Conservation (phyloP, 768 basidiomycete genomes). For the Tylopilus plumbeoviolaceoides region DNA sequence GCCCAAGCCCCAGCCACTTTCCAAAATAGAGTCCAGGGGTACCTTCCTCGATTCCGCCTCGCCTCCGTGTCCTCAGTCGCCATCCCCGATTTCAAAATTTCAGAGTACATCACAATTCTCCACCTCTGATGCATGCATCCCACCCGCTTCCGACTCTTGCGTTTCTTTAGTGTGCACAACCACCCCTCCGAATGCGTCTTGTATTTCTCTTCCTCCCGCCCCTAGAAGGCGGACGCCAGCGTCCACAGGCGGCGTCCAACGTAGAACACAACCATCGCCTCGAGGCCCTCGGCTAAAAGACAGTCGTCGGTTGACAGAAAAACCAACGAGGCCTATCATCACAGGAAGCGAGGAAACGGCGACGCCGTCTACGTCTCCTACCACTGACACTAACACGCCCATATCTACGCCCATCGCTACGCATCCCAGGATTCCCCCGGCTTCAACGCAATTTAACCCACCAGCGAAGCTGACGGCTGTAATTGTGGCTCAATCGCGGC, state of each 20-base stretch:
- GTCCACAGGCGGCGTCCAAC: slow-evolving; percentile 21
- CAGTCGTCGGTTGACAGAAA: slow-evolving; percentile 26
- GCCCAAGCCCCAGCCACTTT: slow-evolving; percentile 7
- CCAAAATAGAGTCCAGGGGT: slow-evolving; percentile 21
- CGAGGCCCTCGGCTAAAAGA: slow-evolving; percentile 29
- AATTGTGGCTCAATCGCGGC: slow-evolving; percentile 23
- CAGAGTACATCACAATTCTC: slow-evolving; percentile 20
- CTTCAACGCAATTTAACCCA: slow-evolving; percentile 25
- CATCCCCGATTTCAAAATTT: slow-evolving; percentile 25
- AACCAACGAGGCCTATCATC: slow-evolving; percentile 13
- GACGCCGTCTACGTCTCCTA: slow-evolving; percentile 15
- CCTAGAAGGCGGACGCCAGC: slow-evolving; percentile 23
- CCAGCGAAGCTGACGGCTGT: slow-evolving; percentile 29
- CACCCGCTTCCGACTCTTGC: slow-evolving; percentile 19
- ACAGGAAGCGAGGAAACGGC: not conserved
- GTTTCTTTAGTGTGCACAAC: slow-evolving; percentile 7
- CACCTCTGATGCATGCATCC: slow-evolving; percentile 1
- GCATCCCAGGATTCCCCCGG: slow-evolving; percentile 18
- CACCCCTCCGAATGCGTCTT: slow-evolving; percentile 11
- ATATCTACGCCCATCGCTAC: not conserved
- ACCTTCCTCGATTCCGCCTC: slow-evolving; percentile 8
- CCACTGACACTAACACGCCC: not conserved
- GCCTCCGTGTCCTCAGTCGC: slow-evolving; percentile 29
- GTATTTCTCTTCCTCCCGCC: slow-evolving; percentile 21
- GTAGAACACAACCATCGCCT: not conserved